Evolutionary conservation across 768 basidiomycete genomes (phyloP).

Genomic region (Leccinum olivaceopallidum): DNA sequence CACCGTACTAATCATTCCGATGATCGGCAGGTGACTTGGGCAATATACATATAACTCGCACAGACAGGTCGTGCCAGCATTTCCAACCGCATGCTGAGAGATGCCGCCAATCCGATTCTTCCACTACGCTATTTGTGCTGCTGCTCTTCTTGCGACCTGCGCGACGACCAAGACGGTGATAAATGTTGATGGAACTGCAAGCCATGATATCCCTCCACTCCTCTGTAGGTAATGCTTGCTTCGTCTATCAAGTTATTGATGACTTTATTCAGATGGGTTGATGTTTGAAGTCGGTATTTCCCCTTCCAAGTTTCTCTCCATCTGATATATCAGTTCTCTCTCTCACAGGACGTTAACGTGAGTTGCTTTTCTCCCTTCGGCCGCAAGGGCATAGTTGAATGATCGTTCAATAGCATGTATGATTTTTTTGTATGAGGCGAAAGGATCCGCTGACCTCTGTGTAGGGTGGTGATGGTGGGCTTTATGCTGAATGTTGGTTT

Average conservation of each 20-base stretch:
- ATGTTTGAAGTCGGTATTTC: constrained; percentile 55
- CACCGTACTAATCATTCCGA: no score
- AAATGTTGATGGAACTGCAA: constrained; percentile 44
- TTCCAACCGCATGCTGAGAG: neutral
- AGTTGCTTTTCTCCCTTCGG: constrained; percentile 26
- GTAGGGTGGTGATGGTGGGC: constrained; percentile 68
- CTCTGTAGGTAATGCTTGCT: constrained; percentile 42
- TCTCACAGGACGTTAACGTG: constrained; percentile 59
- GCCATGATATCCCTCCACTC: constrained; percentile 52
- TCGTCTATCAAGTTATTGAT: constrained; percentile 1
- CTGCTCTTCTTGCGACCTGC: constrained; percentile 2
- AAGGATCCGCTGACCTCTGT: constrained; percentile 18
- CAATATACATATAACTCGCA: neutral
- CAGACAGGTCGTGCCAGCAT: neutral
- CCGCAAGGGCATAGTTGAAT: neutral
- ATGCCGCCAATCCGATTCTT: constrained; percentile 17
- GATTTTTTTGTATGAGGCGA: constrained; percentile 2
- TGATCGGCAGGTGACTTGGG: neutral
- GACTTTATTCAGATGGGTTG: constrained; percentile 42
- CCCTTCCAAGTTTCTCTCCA: neutral
- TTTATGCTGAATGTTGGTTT: constrained; percentile 57
- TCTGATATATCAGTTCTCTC: neutral
- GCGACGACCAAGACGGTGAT: constrained; percentile 34
- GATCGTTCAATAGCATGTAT: constrained; percentile 35
- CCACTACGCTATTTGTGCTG: neutral